phyloP scores from a whole-genome alignment of 1,139 yeast genomes.

The Scheffersomyces quercinus region DNA sequence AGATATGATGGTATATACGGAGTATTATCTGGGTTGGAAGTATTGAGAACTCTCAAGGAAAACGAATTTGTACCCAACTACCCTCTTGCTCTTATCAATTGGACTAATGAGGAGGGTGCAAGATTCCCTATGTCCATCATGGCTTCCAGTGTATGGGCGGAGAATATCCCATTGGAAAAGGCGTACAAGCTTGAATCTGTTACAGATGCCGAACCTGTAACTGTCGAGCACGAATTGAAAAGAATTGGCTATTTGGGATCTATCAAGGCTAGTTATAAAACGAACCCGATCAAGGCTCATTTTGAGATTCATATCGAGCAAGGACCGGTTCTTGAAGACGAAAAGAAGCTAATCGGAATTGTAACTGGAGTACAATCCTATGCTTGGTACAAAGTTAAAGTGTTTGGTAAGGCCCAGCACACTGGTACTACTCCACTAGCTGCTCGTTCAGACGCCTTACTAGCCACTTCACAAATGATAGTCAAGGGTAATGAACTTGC shows the following conservation, averaged over 20 bases:
- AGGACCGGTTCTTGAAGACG: constrained; percentile 67
- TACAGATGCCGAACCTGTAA: constrained; percentile 50
- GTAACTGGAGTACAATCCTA: constrained; percentile 71
- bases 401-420: constrained; percentile 65
- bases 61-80: constrained; percentile 57
- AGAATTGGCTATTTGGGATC: constrained; percentile 65
- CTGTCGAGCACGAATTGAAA: constrained; percentile 55
- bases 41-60: constrained; percentile 62
- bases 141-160: constrained; percentile 71
- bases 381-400: constrained; percentile 56
- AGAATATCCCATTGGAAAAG: constrained; percentile 43
- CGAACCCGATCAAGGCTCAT: constrained; percentile 64
- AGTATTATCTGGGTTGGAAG: constrained; percentile 66
- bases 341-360: constrained; percentile 57
- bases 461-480: constrained; percentile 59
- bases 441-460: constrained; percentile 61
- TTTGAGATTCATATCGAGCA: constrained; percentile 78
- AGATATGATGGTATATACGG: constrained; percentile 74
- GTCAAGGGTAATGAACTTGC: constrained; percentile 59
- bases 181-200: constrained; percentile 54
- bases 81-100: constrained; percentile 64
- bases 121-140: constrained; percentile 67
- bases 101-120: constrained; percentile 84
- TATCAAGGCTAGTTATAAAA: constrained; percentile 44
- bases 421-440: constrained; percentile 76